These are phyloP conservation scores for Dichotomocladium elegans DNA, from an alignment of 371 early-diverging fungal species.

Conservation along the genomic window DNA sequence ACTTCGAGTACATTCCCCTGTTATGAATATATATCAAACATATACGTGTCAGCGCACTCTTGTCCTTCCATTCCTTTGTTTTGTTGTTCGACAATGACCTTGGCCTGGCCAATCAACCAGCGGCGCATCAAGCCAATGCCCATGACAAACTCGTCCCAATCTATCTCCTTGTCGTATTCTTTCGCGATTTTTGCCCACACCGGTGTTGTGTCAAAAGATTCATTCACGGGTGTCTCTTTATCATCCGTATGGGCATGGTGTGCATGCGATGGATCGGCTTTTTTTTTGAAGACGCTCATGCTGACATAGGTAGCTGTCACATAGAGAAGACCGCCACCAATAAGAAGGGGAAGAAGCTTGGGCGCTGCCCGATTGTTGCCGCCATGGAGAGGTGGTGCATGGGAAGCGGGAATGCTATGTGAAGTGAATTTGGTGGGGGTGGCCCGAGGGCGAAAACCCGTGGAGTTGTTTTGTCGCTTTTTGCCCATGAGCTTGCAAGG, in stretches of 20 bases:
- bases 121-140: constrained; percentile 54
- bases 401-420: background rate
- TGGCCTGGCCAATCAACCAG: constrained; percentile 50
- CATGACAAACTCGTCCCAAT: constrained; percentile 67
- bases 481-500: background rate
- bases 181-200: constrained; percentile 50
- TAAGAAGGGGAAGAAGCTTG: constrained; percentile 30
- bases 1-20: constrained; percentile 62
- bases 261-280: constrained; percentile 20
- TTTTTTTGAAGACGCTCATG: constrained; percentile 45
- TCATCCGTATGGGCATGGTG: constrained; percentile 16
- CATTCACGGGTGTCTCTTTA: background rate
- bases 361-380: constrained; percentile 9
- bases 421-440: constrained; percentile 1
- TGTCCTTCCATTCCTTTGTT: too few relatives aligned
- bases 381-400: background rate
- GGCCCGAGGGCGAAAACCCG: constrained; percentile 4
- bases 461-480: constrained; percentile 4
- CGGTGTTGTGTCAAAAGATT: constrained; percentile 35
- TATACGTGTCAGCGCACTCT: background rate
- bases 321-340: constrained; percentile 44
- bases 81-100: too few relatives aligned
- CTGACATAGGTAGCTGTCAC: constrained; percentile 43
- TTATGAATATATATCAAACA: background rate
- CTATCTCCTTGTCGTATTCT: constrained; percentile 60